phyloP scores from a whole-genome alignment of 495 filamentous ascomycete genomes.

The Achaetomiella virescens region DNA sequence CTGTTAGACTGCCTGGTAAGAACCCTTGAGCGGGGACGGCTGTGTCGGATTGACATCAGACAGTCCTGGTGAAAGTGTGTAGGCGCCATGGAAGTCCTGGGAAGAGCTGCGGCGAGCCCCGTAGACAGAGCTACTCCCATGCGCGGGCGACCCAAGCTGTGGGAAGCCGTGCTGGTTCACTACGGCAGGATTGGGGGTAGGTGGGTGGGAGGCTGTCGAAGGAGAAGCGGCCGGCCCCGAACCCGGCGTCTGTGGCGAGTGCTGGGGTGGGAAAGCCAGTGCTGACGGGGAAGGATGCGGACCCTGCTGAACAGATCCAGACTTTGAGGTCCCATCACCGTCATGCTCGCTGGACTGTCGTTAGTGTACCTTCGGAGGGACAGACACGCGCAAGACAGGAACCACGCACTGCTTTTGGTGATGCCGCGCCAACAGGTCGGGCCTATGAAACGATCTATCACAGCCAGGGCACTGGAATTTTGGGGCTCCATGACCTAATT shows the following conservation, averaged over 20 bases:
- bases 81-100: conserved; percentile 5
- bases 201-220: neutral
- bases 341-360: conserved; percentile 32
- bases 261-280: conserved; percentile 3
- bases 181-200: conserved; percentile 9
- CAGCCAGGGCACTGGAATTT: conserved; percentile 62
- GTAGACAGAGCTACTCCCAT: neutral
- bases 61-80: conserved; percentile 12
- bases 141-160: conserved; percentile 3
- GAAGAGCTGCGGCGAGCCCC: conserved; percentile 1
- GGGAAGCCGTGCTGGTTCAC: conserved; percentile 12
- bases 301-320: conserved; percentile 16
- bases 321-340: conserved; percentile 25
- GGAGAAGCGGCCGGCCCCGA: neutral
- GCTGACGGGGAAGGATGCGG: conserved; percentile 16
- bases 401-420: conserved; percentile 71
- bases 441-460: conserved; percentile 57
- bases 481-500: conserved; percentile 75
- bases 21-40: conserved; percentile 3
- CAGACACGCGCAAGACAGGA: no score
- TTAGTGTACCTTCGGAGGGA: conserved; percentile 6
- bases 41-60: conserved; percentile 14
- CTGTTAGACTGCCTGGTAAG: conserved; percentile 2
- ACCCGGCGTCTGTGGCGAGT: neutral
- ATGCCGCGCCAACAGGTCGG: conserved; percentile 73